Evolutionary conservation across 208 protist genomes (phyloP).

Genomic region (Leishmania turanica): DNA sequence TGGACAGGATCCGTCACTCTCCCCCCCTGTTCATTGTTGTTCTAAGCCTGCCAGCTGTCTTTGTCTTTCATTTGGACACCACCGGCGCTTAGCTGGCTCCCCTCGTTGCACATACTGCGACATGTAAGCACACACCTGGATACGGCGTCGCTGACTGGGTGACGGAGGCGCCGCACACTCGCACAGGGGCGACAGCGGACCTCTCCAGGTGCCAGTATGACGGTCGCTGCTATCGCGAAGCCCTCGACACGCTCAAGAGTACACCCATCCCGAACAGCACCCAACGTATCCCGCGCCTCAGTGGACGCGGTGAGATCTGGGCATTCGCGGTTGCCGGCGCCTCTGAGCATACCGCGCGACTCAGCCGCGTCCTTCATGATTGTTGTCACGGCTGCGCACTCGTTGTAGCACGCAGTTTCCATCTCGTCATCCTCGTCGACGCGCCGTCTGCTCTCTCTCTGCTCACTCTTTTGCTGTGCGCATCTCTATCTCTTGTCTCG

Average conservation of each 20-base stretch:
- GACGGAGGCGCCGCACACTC: background rate
- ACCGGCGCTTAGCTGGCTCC: background rate
- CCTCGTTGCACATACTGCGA: background rate
- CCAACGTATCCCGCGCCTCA: background rate
- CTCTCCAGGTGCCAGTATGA: conserved; percentile 37
- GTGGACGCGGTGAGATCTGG: background rate
- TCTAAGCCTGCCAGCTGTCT: background rate
- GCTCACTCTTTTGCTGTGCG: background rate
- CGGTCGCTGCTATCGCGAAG: conserved; percentile 50
- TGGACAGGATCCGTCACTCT: background rate
- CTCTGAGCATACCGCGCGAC: background rate
- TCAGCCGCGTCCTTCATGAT: background rate
- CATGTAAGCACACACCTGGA: background rate
- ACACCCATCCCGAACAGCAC: conserved; percentile 34
- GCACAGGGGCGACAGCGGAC: background rate
- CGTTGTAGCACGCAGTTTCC: background rate
- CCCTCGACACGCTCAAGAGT: conserved; percentile 31
- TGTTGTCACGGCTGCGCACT: background rate
- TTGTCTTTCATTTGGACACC: background rate
- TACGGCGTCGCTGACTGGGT: background rate
- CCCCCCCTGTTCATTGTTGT: background rate
- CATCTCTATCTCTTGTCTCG: background rate
- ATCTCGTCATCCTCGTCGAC: background rate
- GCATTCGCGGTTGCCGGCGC: background rate
- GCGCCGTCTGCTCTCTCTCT: background rate